Base-by-base conservation (phyloP, 75 land plant species). In the Gnetum montanum region DNA sequence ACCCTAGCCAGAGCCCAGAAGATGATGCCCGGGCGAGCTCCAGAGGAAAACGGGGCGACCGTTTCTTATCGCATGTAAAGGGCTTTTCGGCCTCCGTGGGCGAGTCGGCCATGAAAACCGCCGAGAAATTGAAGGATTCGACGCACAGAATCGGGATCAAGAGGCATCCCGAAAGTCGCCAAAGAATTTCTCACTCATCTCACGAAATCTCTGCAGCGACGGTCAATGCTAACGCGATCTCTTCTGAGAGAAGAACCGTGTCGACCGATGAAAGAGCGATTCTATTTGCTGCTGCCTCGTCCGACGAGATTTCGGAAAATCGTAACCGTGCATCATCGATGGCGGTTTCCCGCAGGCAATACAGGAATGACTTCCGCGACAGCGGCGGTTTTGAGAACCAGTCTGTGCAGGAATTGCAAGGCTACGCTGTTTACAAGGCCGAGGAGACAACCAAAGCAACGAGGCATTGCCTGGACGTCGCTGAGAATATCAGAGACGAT, bases 401-500 rank as follows among this genome's bases (percentile, higher is more conserved):
- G 49, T 62, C 66, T 29, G 66, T 72, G 2, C 65, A 80, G 49
- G 86, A 83, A 45, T 58, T 83, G 34, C 76, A 83, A 52, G 53
- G 46, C 8, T 76, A 75, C 62, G 76, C 80, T 2, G 71, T 75
- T 7, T 48, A 66, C 52, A 75, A 71, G 68, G 46, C 84, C 2
- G 80, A 75, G 57, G 86, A 83, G 57, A 72, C 86, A 4, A 83
- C 86, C 3, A 20, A 40, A 0, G 36, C 57, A 0, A 31, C 75
- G 7, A 57, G 71, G 25, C 65, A 69, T 28, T 67, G 75, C 31
- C 46, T 80, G 35, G 71, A 65, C 44, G 64, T 83, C 47, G 85
- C 86, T 19, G 86, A 83, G 35, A 79, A 83, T 24, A 83, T 82
- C 28, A 75, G 60, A 56, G 85, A 67, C 29, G 71, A 60, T 44